phyloP scores from a whole-genome alignment of 495 filamentous ascomycete species.

The Hypoxylon subgilvum region DNA sequence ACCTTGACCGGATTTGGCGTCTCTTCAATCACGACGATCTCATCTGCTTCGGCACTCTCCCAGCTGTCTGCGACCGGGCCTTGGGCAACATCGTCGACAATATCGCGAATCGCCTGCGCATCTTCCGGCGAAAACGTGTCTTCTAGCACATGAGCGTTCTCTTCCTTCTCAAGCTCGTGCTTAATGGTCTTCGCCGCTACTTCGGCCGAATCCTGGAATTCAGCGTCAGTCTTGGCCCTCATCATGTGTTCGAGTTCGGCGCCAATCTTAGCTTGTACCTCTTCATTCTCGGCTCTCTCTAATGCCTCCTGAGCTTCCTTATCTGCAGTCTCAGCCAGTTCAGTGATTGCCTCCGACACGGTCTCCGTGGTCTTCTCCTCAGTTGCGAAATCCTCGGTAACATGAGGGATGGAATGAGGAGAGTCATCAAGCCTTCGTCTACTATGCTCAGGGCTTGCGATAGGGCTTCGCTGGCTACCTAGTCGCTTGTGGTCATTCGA shows the following conservation, averaged over 20 bases:
- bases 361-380: slow-evolving; percentile 61
- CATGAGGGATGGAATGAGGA: slow-evolving; percentile 24
- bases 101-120: slow-evolving; percentile 63
- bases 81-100: slow-evolving; percentile 63
- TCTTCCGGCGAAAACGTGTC: slow-evolving; percentile 56
- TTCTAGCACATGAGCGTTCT: slow-evolving; percentile 58
- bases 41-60: slow-evolving; percentile 76
- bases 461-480: slow-evolving; percentile 46
- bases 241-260: slow-evolving; percentile 52
- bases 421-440: slow-evolving; percentile 50
- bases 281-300: slow-evolving; percentile 60
- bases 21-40: slow-evolving; percentile 74
- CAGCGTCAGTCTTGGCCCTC: slow-evolving; percentile 50
- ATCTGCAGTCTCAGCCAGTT: slow-evolving; percentile 70
- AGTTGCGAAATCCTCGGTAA: slow-evolving; percentile 1
- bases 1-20: slow-evolving; percentile 71
- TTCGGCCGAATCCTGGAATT: slow-evolving; percentile 52
- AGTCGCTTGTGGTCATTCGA: slow-evolving; percentile 47
- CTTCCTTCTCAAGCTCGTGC: slow-evolving; percentile 63
- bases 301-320: slow-evolving; percentile 72
- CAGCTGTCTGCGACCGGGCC: slow-evolving; percentile 70
- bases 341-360: slow-evolving; percentile 72
- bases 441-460: slow-evolving; percentile 51
- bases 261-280: slow-evolving; percentile 55
- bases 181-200: slow-evolving; percentile 58